Evolutionary conservation across 1,139 yeast genomes (phyloP).

Genomic region (Ashbya aceris): DNA sequence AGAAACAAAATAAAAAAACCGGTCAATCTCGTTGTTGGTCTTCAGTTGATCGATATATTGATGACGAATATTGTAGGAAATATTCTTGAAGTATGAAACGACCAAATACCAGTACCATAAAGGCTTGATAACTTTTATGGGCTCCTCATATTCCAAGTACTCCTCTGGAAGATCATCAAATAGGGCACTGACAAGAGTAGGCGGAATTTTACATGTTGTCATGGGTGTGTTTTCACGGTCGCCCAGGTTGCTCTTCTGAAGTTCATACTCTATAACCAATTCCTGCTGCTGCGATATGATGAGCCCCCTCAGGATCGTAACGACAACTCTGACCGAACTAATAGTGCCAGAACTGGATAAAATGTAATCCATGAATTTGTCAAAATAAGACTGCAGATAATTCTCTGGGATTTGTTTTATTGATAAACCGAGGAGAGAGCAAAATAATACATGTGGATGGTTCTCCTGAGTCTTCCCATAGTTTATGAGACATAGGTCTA

Average conservation of each 20-base stretch:
- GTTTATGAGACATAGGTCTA: slow-evolving; percentile 21
- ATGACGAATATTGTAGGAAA: slow-evolving; percentile 56
- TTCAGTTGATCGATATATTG: slow-evolving; percentile 51
- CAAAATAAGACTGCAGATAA: slow-evolving; percentile 12
- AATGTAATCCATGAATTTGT: slow-evolving; percentile 18
- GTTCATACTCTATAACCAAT: slow-evolving; percentile 52
- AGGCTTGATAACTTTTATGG: slow-evolving; percentile 35
- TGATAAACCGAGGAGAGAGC: slow-evolving; percentile 16
- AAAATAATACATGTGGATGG: slow-evolving; percentile 22
- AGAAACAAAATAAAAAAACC: slow-evolving; percentile 43
- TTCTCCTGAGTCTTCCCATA: slow-evolving; percentile 13
- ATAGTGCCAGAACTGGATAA: slow-evolving; percentile 10
- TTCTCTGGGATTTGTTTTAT: slow-evolving; percentile 11
- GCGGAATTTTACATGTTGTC: slow-evolving; percentile 21
- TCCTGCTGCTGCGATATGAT: slow-evolving; percentile 42
- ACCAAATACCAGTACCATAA: slow-evolving; percentile 66
- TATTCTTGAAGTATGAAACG: slow-evolving; percentile 53
- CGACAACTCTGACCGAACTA: slow-evolving; percentile 33
- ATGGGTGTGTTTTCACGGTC: slow-evolving; percentile 13
- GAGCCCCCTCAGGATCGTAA: slow-evolving; percentile 30
- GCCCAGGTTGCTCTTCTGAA: slow-evolving; percentile 30
- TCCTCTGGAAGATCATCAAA: slow-evolving; percentile 26
- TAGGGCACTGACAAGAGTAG: slow-evolving; percentile 12
- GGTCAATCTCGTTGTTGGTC: slow-evolving; percentile 38
- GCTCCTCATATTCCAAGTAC: slow-evolving; percentile 34